Conservation (phyloP, 257 asterid species). For the Penstemon eatonii region DNA sequence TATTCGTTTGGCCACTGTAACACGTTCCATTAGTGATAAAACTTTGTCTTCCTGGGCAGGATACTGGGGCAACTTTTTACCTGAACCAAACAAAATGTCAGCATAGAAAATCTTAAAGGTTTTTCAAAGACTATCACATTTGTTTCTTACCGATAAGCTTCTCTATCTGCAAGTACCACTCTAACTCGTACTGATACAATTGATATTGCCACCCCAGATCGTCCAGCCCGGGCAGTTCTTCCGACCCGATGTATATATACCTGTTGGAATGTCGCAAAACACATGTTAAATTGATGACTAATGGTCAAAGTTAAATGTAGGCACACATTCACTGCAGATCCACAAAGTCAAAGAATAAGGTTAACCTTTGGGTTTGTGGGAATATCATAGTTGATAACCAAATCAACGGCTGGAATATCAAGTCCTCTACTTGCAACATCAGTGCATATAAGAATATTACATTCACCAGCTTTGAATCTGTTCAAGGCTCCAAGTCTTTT, state of each 20-base stretch:
- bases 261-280: slow-evolving; percentile 40
- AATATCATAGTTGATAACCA: slow-evolving; percentile 89
- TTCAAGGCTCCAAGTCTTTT: slow-evolving; percentile 87
- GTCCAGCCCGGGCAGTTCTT: slow-evolving; percentile 98
- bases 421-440: slow-evolving; percentile 98
- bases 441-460: slow-evolving; percentile 82
- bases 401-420: slow-evolving; percentile 87
- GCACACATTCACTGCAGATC: background rate
- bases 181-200: slow-evolving; percentile 85
- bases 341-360: slow-evolving; percentile 4
- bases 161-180: slow-evolving; percentile 87
- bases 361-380: slow-evolving; percentile 88
- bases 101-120: slow-evolving; percentile 7
- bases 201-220: slow-evolving; percentile 87
- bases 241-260: slow-evolving; percentile 97
- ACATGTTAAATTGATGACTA: background rate
- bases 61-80: slow-evolving; percentile 68
- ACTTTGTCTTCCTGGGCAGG: slow-evolving; percentile 83
- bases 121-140: background rate
- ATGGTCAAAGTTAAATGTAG: background rate
- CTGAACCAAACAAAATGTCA: slow-evolving; percentile 39
- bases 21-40: slow-evolving; percentile 61
- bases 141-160: slow-evolving; percentile 62
- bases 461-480: slow-evolving; percentile 83
- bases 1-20: slow-evolving; percentile 74